phyloP scores from a whole-genome alignment of 2,329 filamentous ascomycete species.

The Colletotrichum somersetense region DNA sequence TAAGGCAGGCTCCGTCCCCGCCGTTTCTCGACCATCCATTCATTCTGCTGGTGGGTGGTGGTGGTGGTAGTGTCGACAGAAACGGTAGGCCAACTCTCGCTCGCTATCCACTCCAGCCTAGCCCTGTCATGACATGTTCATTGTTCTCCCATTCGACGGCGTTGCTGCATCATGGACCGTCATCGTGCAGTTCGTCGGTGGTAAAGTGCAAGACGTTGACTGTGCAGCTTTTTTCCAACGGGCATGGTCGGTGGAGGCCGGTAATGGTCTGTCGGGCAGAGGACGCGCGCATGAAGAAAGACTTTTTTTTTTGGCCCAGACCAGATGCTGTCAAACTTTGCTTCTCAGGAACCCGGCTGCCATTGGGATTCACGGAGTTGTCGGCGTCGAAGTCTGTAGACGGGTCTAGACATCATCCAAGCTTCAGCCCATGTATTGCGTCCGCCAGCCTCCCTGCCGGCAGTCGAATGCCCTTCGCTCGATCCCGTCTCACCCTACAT shows the following conservation, averaged over 20 bases:
- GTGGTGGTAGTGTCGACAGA: neutral
- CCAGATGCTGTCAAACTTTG: neutral
- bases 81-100: neutral
- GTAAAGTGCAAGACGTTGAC: conserved; percentile 1
- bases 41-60: neutral
- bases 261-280: neutral
- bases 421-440: neutral
- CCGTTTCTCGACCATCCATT: neutral
- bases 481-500: neutral
- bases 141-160: conserved; percentile 12
- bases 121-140: conserved; percentile 5
- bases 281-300: neutral
- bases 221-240: neutral
- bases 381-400: conserved; percentile 1
- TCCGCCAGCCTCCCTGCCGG: conserved; percentile 7
- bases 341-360: neutral
- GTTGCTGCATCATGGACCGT: conserved; percentile 30
- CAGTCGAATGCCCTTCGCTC: conserved; percentile 6
- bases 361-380: neutral
- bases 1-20: neutral
- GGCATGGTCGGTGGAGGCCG: neutral
- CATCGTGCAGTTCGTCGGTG: conserved; percentile 30
- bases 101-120: neutral
- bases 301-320: neutral
- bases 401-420: conserved; percentile 4